These are phyloP conservation scores for Hymenoscyphus occultus DNA, from an alignment of 2,329 filamentous ascomycete species.

Conservation along the genomic window DNA sequence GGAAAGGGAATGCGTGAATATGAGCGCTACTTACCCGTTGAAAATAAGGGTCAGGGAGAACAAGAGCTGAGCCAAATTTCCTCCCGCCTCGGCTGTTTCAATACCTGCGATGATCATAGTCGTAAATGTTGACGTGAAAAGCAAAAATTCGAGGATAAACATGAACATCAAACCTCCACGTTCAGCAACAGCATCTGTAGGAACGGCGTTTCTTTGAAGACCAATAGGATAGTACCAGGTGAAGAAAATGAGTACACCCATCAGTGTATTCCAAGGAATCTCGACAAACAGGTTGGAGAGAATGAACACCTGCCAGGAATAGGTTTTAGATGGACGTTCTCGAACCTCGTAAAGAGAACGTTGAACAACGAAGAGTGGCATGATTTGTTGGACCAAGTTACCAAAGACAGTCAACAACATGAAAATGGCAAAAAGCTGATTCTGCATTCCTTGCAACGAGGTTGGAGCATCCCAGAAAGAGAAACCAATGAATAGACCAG, in stretches of 20 bases:
- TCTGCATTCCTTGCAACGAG: conserved; percentile 62
- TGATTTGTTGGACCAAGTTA: conserved; percentile 72
- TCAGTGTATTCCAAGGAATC: conserved; percentile 74
- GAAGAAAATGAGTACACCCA: conserved; percentile 73
- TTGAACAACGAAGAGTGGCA: conserved; percentile 62
- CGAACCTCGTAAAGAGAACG: conserved; percentile 61
- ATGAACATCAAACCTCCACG: conserved; percentile 79
- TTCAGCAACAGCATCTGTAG: conserved; percentile 58
- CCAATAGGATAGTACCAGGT: conserved; percentile 86
- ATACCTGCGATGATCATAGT: conserved; percentile 74
- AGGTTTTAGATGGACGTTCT: conserved; percentile 76
- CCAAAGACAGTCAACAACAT: conserved; percentile 73
- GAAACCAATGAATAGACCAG: conserved; percentile 60
- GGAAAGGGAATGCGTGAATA: conserved; percentile 36
- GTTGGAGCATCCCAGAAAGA: conserved; percentile 64
- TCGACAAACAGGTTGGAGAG: conserved; percentile 77
- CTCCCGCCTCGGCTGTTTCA: conserved; percentile 70
- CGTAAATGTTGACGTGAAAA: conserved; percentile 80
- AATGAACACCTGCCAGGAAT: conserved; percentile 66
- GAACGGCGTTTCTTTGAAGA: conserved; percentile 66
- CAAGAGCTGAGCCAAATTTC: conserved; percentile 71
- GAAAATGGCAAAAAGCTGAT: conserved; percentile 71
- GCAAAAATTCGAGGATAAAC: conserved; percentile 68
- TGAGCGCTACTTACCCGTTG: conserved; percentile 42
- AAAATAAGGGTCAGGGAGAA: conserved; percentile 74